Percentiles rank a stretch among this genome's conserved stretches.
Evolutionary conservation across 2,329 filamentous ascomycete species (phyloP).

Genomic region (Pseudomassariella vexata): DNA sequence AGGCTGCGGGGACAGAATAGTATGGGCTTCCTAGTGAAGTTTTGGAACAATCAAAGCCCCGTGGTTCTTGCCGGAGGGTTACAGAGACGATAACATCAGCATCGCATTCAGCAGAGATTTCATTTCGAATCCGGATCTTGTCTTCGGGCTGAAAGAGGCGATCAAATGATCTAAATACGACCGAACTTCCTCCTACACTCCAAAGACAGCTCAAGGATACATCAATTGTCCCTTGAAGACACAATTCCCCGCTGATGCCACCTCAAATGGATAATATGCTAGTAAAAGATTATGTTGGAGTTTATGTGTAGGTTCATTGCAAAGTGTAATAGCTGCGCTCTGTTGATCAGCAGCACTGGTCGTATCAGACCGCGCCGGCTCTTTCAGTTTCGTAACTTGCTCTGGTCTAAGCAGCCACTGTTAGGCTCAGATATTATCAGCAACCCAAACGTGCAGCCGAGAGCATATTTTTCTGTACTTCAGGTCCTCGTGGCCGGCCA

Average conservation of each 20-base stretch:
- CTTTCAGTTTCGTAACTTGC: too few relatives aligned
- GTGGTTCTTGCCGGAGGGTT: conserved; percentile 43
- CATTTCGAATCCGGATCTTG: conserved; percentile 42
- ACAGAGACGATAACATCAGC: conserved; percentile 33
- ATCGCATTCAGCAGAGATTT: conserved; percentile 44
- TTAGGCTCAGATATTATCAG: too few relatives aligned
- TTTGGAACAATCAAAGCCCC: conserved; percentile 37
- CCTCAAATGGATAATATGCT: too few relatives aligned
- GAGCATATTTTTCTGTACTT: too few relatives aligned
- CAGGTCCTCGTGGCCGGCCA: too few relatives aligned
- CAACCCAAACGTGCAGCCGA: too few relatives aligned
- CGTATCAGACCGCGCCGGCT: too few relatives aligned
- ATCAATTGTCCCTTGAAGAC: conserved; percentile 14
- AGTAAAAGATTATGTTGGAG: too few relatives aligned
- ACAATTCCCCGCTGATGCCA: conserved; percentile 1
- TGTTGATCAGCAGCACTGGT: too few relatives aligned
- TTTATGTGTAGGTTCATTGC: too few relatives aligned
- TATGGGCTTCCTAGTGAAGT: conserved; percentile 37
- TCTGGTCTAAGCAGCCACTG: too few relatives aligned
- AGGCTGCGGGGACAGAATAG: conserved; percentile 29
- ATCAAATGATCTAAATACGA: conserved; percentile 38
- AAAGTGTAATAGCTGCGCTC: too few relatives aligned
- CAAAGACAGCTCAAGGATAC: conserved; percentile 13
- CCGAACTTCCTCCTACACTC: conserved; percentile 36
- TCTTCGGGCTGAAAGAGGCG: conserved; percentile 35